Conservation (phyloP, 2,329 filamentous ascomycete genomes). For the Immersiporthe knoxdaviesiana region DNA sequence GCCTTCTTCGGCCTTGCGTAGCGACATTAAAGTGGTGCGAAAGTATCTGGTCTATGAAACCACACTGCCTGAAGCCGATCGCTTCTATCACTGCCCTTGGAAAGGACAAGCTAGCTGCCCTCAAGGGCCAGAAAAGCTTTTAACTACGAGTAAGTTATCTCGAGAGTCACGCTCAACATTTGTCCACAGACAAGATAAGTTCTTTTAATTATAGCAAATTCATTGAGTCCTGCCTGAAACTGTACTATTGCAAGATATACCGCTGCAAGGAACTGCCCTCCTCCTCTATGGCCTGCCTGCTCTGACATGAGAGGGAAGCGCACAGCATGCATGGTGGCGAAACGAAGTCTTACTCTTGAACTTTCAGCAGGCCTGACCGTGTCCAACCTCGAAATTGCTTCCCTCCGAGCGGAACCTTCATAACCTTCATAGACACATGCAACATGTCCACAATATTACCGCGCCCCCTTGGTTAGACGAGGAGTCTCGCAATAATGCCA, state of each 20-base stretch:
- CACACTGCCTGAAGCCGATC: conserved; percentile 66
- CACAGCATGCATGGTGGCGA: conserved; percentile 95
- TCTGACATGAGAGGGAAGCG: conserved; percentile 93
- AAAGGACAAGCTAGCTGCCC: conserved; percentile 72
- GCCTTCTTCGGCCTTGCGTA: too few species aligned
- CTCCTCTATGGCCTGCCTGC: conserved; percentile 91
- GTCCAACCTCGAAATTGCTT: conserved; percentile 84
- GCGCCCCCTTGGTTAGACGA: conserved; percentile 32
- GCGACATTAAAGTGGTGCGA: too few species aligned
- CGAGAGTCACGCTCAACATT: conserved; percentile 20
- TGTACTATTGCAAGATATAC: conserved; percentile 88
- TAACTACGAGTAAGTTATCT: conserved; percentile 86
- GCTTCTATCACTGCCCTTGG: conserved; percentile 92
- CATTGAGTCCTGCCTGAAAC: conserved; percentile 94
- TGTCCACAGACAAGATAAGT: too few species aligned
- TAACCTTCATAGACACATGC: conserved; percentile 99
- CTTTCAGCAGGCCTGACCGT: conserved; percentile 85
- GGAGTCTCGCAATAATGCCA: conserved; percentile 38
- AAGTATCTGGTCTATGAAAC: too few species aligned
- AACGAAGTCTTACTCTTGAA: conserved; percentile 88
- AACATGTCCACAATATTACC: conserved; percentile 81
- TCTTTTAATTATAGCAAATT: conserved; percentile 89
- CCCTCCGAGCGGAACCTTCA: conserved; percentile 90
- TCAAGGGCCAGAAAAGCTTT: conserved; percentile 95
- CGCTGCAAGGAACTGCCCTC: conserved; percentile 86